phyloP scores from a whole-genome alignment of 1,284 basidiomycete species.

The Ganoderma sp. region DNA sequence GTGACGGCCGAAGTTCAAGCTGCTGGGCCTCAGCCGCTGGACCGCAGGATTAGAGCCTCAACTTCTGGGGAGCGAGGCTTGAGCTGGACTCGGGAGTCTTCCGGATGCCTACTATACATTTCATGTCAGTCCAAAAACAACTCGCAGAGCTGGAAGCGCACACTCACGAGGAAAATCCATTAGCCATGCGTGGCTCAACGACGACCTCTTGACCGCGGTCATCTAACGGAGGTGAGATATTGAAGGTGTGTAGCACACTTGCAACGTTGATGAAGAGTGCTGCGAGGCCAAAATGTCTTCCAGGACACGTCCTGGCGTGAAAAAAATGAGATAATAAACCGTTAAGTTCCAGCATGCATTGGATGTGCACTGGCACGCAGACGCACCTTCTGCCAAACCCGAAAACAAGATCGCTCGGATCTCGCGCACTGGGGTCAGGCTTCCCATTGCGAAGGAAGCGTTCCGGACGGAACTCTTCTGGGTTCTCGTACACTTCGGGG shows the following conservation, averaged over 20 bases:
- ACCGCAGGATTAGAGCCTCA: not conserved
- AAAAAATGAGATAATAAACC: not conserved
- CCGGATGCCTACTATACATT: not conserved
- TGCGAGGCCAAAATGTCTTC: conserved; percentile 1
- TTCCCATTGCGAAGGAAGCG: conserved; percentile 26
- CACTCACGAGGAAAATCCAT: conserved; percentile 14
- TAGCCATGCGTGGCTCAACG: not conserved
- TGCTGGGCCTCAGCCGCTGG: not conserved
- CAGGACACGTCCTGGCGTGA: not conserved
- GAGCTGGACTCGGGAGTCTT: not conserved
- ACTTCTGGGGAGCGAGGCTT: not conserved
- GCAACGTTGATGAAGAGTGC: conserved; percentile 18
- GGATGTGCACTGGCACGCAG: not conserved
- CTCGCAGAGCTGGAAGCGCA: not conserved
- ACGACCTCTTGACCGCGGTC: not conserved
- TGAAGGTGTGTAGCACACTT: conserved; percentile 12
- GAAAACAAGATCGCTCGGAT: conserved; percentile 8
- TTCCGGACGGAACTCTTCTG: conserved; percentile 34
- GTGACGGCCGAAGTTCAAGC: not conserved
- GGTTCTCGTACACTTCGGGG: conserved; percentile 20
- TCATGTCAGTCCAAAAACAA: not conserved
- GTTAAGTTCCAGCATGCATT: not conserved
- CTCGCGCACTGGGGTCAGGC: not conserved
- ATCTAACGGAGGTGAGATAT: conserved; percentile 10
- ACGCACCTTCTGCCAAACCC: conserved; percentile 26